Evolutionary conservation across 176 grass and related monocot species (phyloP).

Genomic region (Thalia dealbata): DNA sequence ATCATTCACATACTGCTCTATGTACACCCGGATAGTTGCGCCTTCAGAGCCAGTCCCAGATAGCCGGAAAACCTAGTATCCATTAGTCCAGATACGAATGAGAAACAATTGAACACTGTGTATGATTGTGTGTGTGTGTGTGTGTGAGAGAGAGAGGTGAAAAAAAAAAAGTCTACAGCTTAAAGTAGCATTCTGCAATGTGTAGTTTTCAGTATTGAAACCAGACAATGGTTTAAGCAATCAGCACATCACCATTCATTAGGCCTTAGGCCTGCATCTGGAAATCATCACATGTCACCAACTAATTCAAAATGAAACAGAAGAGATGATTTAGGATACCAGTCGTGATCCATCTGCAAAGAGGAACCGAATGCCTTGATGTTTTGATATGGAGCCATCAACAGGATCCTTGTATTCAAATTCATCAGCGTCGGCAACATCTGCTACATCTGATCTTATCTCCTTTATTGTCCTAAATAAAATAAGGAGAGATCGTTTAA

Average conservation of each 20-base stretch:
- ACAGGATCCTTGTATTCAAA: slow-evolving; percentile 99
- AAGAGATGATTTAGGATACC: slow-evolving; percentile 30
- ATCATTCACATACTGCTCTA: slow-evolving; percentile 92
- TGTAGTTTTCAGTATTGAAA: no score
- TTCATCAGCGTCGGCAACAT: slow-evolving; percentile 65
- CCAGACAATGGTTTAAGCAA: no score
- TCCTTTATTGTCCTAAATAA: slow-evolving; percentile 73
- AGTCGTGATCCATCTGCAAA: slow-evolving; percentile 86
- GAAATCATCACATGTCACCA: no score
- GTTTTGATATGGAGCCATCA: slow-evolving; percentile 80
- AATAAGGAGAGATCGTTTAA: neutral
- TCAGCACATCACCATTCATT: neutral
- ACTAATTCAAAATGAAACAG: neutral
- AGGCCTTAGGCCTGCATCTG: no score
- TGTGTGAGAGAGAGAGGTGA: no score
- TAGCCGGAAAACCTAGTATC: slow-evolving; percentile 70
- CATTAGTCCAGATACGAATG: slow-evolving; percentile 9
- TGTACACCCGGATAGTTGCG: slow-evolving; percentile 86
- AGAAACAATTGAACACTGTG: neutral
- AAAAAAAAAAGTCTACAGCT: no score
- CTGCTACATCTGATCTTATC: slow-evolving; percentile 45
- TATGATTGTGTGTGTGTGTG: no score
- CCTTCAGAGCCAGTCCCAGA: slow-evolving; percentile 91
- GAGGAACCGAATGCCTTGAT: slow-evolving; percentile 90
- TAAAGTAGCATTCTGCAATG: no score